Base-by-base conservation (phyloP, 2,329 filamentous ascomycete genomes). In the Diplodia corticola region DNA sequence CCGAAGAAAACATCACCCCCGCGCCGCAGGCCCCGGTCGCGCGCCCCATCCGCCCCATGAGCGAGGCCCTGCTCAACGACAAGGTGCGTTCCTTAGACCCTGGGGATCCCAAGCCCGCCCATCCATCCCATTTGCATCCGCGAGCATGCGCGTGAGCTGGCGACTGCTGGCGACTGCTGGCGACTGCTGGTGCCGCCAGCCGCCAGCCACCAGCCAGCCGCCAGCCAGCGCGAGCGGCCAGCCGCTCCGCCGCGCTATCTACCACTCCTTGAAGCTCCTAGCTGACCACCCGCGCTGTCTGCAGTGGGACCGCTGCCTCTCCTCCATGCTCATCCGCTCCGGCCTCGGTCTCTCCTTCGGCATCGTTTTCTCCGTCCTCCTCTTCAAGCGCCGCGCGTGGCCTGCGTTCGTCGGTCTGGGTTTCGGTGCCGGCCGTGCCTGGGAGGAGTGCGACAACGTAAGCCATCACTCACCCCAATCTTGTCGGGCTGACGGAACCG, bases 321-420 rank as follows among this genome's bases (percentile, higher is more conserved):
- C 95, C 73, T 97, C 96, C 77, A 88, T 97, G 80, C 88, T 99
- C 78, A 96, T 99, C 85, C 93, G 96, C 81, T 98, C 94, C 71
- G 90, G 91, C 66, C 90, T 99, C 80, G 95, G 95, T 76, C 91
- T 98, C 78, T 92, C 91, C 73, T 99, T 99, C 82, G 95, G 95
- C 78, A 90, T 99, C 79, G 92, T 99, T 82, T 98, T 99, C 85
- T 98, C 95, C 69, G 93, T 99, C 69, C 90, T 99, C 67, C 83
- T 99, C 65, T 99, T 99, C 88, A 97, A 96, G 87, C 91, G 96
- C 81, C 90, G 95, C 83, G 92, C 95, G 71, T 99, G 94, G 92
- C 95, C 95, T 67, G 95, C 93, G n/a, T 95, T 92, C 78, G 87
- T 97, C 71, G 95, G 95, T 71, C 86, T 94, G 65, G 95, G 95